Percentiles rank a stretch among this genome's conserved stretches.
These are phyloP conservation scores for Beauveria varroae DNA, from an alignment of 2,329 filamentous ascomycete genomes.

Conservation along the genomic window DNA sequence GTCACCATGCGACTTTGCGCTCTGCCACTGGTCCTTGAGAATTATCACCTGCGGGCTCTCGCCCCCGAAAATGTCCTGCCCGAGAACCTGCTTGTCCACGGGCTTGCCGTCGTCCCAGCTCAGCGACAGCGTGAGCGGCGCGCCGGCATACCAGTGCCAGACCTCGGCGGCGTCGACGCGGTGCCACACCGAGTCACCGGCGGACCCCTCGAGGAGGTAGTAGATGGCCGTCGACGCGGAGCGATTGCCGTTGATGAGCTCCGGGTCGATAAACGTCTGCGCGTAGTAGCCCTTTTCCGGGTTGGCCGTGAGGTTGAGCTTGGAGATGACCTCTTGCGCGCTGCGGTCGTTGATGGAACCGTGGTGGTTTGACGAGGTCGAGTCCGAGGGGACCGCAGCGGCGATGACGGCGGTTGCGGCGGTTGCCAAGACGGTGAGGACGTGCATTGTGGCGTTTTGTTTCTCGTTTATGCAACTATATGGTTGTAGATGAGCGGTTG, in stretches of 20 bases:
- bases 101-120: conserved; percentile 33
- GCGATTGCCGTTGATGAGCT: conserved; percentile 15
- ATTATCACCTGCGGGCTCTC: conserved; percentile 37
- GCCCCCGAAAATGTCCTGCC: conserved; percentile 31
- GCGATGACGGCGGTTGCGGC: background rate
- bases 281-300: conserved; percentile 43
- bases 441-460: background rate
- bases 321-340: conserved; percentile 34
- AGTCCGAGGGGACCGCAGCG: too few species aligned
- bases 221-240: conserved; percentile 43
- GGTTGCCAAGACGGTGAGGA: background rate
- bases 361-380: background rate
- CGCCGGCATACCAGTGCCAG: conserved; percentile 48
- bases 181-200: conserved; percentile 41
- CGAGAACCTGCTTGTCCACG: conserved; percentile 23
- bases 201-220: conserved; percentile 40
- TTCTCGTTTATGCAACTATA: too few species aligned
- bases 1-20: conserved; percentile 33
- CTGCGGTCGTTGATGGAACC: conserved; percentile 13
- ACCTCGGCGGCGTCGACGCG: conserved; percentile 41
- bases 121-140: conserved; percentile 38
- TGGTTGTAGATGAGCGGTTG: too few species aligned
- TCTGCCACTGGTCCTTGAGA: conserved; percentile 35
- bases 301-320: conserved; percentile 35
- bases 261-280: conserved; percentile 28